A percentile compares a stretch with the other conserved stretches of the same genome.
phyloP scores from a whole-genome alignment of 345 rosid species.

The Salix arbutifolia region DNA sequence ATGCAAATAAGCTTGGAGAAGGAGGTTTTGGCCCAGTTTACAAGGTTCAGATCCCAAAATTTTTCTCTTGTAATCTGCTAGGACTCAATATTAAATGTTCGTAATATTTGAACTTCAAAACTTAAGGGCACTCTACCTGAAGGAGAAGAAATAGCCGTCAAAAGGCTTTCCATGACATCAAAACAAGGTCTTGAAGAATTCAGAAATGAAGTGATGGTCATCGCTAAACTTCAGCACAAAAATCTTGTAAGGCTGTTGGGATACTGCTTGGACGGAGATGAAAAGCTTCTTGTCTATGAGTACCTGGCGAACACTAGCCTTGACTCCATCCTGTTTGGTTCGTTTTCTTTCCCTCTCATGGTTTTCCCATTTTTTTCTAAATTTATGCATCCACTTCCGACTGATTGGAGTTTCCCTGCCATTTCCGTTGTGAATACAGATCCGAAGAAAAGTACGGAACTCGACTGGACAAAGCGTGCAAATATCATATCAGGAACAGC shows the following conservation, averaged over 20 bases:
- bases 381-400: neutral
- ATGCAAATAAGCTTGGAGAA: constrained; percentile 47
- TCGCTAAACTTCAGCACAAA: constrained; percentile 51
- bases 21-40: constrained; percentile 59
- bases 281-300: constrained; percentile 44
- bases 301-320: constrained; percentile 34
- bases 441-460: constrained; percentile 25
- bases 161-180: constrained; percentile 48
- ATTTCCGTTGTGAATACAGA: constrained; percentile 22
- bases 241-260: constrained; percentile 45
- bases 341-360: neutral
- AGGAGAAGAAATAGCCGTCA: constrained; percentile 46
- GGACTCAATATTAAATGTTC: too few relatives aligned
- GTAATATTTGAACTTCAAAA: neutral
- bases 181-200: constrained; percentile 54
- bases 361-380: too few relatives aligned
- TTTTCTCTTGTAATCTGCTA: too few relatives aligned
- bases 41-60: constrained; percentile 22
- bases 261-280: constrained; percentile 37
- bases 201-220: constrained; percentile 45
- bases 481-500: constrained; percentile 41
- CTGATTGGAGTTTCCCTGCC: neutral
- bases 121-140: constrained; percentile 40
- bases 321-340: constrained; percentile 43
- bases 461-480: constrained; percentile 39